Percentiles rank a stretch among this genome's conserved stretches.
Evolutionary conservation across 345 rosid species (phyloP).

Genomic region (Adansonia digitata): DNA sequence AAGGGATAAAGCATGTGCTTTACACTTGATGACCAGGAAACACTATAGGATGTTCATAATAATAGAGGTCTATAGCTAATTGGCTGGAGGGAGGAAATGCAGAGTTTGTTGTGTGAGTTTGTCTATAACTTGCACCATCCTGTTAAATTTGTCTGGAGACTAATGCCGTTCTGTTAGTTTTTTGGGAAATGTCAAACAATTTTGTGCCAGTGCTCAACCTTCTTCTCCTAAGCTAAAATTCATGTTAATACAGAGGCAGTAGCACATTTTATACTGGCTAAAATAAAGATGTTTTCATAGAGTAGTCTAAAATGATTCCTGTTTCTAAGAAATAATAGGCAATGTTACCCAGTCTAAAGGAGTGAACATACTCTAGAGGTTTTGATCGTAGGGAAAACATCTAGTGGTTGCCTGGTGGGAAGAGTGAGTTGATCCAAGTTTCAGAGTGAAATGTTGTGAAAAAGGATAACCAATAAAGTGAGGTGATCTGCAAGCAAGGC

Average conservation of each 20-base stretch:
- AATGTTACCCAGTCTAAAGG: not conserved
- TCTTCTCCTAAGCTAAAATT: not conserved
- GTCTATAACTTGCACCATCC: not conserved
- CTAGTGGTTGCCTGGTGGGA: not conserved
- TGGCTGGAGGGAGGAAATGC: not conserved
- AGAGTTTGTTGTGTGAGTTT: not conserved
- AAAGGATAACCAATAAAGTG: not conserved
- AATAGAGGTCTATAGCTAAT: not conserved
- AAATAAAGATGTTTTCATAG: not conserved
- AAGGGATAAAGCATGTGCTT: not conserved
- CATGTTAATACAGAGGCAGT: not conserved
- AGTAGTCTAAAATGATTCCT: constrained; percentile 4
- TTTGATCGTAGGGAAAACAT: not conserved
- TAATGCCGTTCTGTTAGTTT: not conserved
- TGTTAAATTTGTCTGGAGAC: not conserved
- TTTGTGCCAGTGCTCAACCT: not conserved
- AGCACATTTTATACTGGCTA: constrained; percentile 12
- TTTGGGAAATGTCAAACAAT: not conserved
- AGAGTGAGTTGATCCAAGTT: not conserved
- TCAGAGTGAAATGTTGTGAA: not conserved
- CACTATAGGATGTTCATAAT: not conserved
- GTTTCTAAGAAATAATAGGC: not conserved
- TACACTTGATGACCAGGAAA: not conserved
- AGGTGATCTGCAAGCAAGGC: constrained; percentile 2
- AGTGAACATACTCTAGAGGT: not conserved